Conservation (phyloP, 495 filamentous ascomycete genomes). For the Oidiodendron maius region DNA sequence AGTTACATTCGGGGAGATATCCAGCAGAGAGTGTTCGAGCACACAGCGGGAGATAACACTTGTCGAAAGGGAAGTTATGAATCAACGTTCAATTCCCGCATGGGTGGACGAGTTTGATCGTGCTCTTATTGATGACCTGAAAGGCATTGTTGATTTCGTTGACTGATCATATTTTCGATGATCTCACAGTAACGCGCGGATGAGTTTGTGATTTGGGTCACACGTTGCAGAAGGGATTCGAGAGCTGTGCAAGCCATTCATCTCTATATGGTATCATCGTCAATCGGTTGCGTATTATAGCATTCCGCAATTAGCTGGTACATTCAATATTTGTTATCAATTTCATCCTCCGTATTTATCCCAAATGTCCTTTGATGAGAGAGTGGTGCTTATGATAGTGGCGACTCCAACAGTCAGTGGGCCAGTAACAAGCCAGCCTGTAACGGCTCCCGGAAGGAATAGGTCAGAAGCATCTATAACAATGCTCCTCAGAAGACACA, state of each 20-base stretch:
- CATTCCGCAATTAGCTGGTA: neutral
- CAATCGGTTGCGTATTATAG: neutral
- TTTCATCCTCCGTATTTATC: constrained; percentile 35
- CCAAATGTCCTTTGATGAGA: constrained; percentile 56
- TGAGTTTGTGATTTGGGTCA: neutral
- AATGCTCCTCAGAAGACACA: constrained; percentile 25
- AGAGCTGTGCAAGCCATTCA: neutral
- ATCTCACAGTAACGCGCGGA: neutral
- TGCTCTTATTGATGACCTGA: constrained; percentile 39
- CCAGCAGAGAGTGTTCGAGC: neutral
- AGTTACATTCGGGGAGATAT: constrained; percentile 5
- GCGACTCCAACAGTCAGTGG: constrained; percentile 40
- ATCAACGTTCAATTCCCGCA: constrained; percentile 25
- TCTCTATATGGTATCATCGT: neutral
- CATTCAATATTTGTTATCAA: too few species aligned
- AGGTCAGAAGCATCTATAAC: constrained; percentile 52
- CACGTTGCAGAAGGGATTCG: neutral
- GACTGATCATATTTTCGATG: constrained; percentile 11
- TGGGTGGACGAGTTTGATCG: constrained; percentile 44
- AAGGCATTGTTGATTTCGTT: constrained; percentile 45
- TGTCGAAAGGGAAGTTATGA: neutral
- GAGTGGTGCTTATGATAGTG: constrained; percentile 51
- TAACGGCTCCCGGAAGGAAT: constrained; percentile 43
- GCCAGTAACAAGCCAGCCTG: constrained; percentile 47
- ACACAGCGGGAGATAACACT: neutral